phyloP scores from a whole-genome alignment of 148 eudicot species.

The Persicaria tinctoria region DNA sequence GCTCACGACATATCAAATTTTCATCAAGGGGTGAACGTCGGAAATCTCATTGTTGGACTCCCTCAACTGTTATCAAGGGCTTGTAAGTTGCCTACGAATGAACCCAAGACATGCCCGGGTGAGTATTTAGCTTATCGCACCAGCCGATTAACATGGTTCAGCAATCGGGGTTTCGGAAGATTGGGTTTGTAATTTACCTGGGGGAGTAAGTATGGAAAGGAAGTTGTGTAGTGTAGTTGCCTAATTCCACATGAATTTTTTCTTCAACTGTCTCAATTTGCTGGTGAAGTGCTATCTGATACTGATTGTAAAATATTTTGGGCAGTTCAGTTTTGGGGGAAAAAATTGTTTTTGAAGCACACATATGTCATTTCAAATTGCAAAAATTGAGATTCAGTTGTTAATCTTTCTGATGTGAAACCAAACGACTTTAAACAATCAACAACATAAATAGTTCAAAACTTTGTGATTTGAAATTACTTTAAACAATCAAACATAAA shows the following conservation, averaged over 20 bases:
- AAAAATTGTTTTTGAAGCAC: background rate
- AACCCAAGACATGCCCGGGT: background rate
- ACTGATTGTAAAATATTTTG: background rate
- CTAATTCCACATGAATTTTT: background rate
- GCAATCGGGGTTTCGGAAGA: background rate
- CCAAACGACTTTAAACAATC: no score
- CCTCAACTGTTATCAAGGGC: no score
- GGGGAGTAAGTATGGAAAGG: background rate
- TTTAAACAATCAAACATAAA: no score
- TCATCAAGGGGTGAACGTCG: background rate
- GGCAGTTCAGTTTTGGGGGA: constrained; percentile 1
- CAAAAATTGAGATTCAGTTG: background rate
- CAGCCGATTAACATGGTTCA: background rate
- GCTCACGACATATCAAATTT: background rate
- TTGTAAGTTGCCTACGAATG: no score
- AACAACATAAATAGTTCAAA: background rate
- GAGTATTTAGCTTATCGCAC: background rate
- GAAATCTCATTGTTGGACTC: background rate
- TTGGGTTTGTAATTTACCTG: background rate
- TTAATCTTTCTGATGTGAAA: background rate
- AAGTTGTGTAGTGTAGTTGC: background rate
- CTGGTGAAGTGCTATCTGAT: background rate
- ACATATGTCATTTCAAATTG: background rate
- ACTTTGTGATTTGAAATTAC: background rate
- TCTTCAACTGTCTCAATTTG: background rate